These are phyloP conservation scores for Volvox reticuliferus DNA, from an alignment of 139 green algal species.

Conservation along the genomic window DNA sequence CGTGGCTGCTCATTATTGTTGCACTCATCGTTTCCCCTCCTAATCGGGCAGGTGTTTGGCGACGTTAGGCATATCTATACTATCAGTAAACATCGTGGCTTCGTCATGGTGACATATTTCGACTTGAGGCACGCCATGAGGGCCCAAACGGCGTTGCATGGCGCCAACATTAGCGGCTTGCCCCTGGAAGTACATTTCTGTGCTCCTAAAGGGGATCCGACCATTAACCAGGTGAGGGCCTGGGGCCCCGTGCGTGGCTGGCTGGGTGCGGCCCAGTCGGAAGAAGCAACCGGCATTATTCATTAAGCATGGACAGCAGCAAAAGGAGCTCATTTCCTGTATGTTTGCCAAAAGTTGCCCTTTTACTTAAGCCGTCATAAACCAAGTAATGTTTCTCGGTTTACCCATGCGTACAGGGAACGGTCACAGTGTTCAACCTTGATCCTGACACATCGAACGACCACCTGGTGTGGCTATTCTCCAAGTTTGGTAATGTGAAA, in stretches of 20 bases:
- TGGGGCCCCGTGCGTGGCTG: no score
- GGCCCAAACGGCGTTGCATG: constrained; percentile 78
- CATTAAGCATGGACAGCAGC: no score
- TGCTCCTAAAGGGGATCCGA: constrained; percentile 67
- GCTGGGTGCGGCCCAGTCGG: no score
- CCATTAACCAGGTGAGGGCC: constrained; percentile 70
- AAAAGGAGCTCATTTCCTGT: no score
- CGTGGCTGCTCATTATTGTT: not conserved
- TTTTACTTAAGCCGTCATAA: no score
- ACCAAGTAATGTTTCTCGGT: no score
- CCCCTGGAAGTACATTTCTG: constrained; percentile 81
- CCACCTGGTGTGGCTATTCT: constrained; percentile 85
- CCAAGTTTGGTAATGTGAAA: constrained; percentile 89
- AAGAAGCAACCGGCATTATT: no score
- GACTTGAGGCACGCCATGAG: constrained; percentile 86
- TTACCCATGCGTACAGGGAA: constrained; percentile 69
- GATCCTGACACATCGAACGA: constrained; percentile 76
- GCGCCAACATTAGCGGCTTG: constrained; percentile 57
- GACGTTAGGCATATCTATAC: constrained; percentile 89
- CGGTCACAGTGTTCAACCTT: constrained; percentile 88
- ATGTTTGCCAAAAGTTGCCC: no score
- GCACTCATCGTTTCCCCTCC: not conserved
- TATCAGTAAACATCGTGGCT: constrained; percentile 82
- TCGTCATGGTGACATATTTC: constrained; percentile 93
- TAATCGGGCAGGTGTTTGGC: constrained; percentile 78